Evolutionary conservation across 208 protist genomes (phyloP).

Genomic region (Acanthamoeba healyi): DNA sequence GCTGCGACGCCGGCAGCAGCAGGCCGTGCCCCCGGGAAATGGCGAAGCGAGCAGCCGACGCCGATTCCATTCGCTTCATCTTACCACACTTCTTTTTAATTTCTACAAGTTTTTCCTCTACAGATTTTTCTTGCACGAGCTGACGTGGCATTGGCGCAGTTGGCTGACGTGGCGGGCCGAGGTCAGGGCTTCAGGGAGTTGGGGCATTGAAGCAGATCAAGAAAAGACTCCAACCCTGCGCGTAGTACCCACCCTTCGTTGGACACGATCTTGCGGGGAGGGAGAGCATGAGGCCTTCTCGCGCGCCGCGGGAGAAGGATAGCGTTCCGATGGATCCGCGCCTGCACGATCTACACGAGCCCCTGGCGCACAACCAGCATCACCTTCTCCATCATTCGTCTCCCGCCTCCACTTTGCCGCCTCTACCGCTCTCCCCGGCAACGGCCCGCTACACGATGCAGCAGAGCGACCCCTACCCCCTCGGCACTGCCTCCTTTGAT

Average conservation of each 20-base stretch:
- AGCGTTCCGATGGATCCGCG: neutral
- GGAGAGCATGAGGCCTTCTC: neutral
- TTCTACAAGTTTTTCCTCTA: neutral
- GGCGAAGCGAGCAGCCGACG: neutral
- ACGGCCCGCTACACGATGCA: neutral
- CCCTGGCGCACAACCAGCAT: neutral
- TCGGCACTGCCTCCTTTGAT: neutral
- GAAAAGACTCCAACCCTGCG: too few relatives aligned
- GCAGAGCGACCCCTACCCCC: neutral
- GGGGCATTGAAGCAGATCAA: too few relatives aligned
- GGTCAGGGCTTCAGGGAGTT: too few relatives aligned
- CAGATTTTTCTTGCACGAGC: neutral
- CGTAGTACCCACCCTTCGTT: too few relatives aligned
- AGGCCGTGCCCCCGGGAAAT: neutral
- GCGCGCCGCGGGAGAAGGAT: neutral
- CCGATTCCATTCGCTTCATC: neutral
- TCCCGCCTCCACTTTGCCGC: neutral
- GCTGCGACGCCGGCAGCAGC: too few relatives aligned
- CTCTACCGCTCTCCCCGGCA: neutral
- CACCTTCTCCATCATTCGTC: neutral
- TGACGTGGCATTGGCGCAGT: too few relatives aligned
- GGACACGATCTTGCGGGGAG: too few relatives aligned
- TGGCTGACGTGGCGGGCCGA: too few relatives aligned
- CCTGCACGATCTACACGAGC: neutral
- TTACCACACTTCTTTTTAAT: neutral